A percentile compares a stretch with the other conserved stretches of the same genome.
Evolutionary conservation across 768 basidiomycete genomes (phyloP).

Genomic region (Mycena pura): DNA sequence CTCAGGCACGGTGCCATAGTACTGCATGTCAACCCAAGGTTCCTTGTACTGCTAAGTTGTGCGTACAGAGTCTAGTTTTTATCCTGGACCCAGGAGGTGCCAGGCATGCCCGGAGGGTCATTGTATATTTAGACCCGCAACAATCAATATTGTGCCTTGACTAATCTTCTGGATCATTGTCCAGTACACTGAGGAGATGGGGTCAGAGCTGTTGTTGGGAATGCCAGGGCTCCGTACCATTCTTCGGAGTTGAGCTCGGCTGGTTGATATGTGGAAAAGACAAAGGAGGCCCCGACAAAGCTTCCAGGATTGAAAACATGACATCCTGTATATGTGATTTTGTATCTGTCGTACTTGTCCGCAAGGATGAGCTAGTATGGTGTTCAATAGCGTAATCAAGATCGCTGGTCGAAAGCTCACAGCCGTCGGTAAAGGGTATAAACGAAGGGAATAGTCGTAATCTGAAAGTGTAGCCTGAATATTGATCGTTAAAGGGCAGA

Average conservation of each 20-base stretch:
- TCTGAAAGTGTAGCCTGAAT: conserved; percentile 90
- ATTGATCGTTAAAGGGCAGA: conserved; percentile 84
- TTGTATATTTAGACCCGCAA: no score
- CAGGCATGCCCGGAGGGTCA: no score
- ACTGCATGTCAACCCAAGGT: no score
- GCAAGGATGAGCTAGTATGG: conserved; percentile 80
- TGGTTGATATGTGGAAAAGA: conserved; percentile 92
- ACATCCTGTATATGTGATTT: conserved; percentile 96
- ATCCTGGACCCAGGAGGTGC: no score
- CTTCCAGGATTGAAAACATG: conserved; percentile 99
- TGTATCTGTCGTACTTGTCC: conserved; percentile 95
- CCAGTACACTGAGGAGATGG: conserved; percentile 10
- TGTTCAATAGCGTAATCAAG: not conserved
- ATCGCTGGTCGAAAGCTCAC: conserved; percentile 52
- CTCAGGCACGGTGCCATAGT: no score
- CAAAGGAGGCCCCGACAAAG: conserved; percentile 76
- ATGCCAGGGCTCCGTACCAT: conserved; percentile 57
- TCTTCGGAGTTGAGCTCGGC: conserved; percentile 85
- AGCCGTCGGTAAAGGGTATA: conserved; percentile 93
- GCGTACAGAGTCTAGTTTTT: no score
- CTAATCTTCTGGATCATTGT: conserved; percentile 19
- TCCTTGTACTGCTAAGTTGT: no score
- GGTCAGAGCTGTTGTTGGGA: not conserved
- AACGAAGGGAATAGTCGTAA: conserved; percentile 87
- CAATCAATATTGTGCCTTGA: no score